Evolutionary conservation across 495 filamentous ascomycete species (phyloP).

Genomic region (Penicillium macrosclerotiorum): DNA sequence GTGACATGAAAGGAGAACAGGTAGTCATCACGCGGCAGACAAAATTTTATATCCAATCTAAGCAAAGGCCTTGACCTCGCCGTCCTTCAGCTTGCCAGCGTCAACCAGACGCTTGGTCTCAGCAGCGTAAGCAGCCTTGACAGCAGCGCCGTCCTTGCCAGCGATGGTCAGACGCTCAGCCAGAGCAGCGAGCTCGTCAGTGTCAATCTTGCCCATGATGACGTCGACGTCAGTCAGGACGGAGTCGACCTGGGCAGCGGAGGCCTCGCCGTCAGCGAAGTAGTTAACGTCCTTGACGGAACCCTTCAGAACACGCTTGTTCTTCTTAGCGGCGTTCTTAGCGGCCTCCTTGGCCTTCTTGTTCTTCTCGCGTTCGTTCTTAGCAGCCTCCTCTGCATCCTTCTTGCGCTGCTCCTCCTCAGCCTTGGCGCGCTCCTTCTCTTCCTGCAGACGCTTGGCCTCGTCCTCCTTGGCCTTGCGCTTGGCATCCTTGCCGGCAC

Average conservation of each 20-base stretch:
- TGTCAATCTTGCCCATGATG: conserved; percentile 83
- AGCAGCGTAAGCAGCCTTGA: conserved; percentile 65
- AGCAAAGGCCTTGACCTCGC: conserved; percentile 60
- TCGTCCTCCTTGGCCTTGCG: conserved; percentile 87
- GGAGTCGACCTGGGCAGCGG: conserved; percentile 70
- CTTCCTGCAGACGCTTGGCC: conserved; percentile 77
- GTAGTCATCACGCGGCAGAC: conserved; percentile 1
- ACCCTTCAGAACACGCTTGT: conserved; percentile 89
- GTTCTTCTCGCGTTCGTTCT: conserved; percentile 72
- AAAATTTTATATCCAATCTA: conserved; percentile 18
- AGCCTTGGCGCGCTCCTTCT: conserved; percentile 71
- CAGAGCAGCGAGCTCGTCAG: conserved; percentile 80
- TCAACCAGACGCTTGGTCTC: conserved; percentile 72
- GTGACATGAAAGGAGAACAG: background rate
- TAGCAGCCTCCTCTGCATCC: conserved; percentile 82
- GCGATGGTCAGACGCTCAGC: conserved; percentile 66
- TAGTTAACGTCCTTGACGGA: conserved; percentile 97
- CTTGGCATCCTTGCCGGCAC: conserved; percentile 92
- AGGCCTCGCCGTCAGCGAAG: conserved; percentile 63
- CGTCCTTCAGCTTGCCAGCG: conserved; percentile 80
- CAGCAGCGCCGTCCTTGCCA: conserved; percentile 53
- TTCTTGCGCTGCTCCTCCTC: conserved; percentile 73
- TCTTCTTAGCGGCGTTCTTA: conserved; percentile 99
- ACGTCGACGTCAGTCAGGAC: conserved; percentile 85
- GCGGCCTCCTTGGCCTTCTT: conserved; percentile 98